Conservation (phyloP, 1,284 basidiomycete species). For the Trametes hirsuta region DNA sequence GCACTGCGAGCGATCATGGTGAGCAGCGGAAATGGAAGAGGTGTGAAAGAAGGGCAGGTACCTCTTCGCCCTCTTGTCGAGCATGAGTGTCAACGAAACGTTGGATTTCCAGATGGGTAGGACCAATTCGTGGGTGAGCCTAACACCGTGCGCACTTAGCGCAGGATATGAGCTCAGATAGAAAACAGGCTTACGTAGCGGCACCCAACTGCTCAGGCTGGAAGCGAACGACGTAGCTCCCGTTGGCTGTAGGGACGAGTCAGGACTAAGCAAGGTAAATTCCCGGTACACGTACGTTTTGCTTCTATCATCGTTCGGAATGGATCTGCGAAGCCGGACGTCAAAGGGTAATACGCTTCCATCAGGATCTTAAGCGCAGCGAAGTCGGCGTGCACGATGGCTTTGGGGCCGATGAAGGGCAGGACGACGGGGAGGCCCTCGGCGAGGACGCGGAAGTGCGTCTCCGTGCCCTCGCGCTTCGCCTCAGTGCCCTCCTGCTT, state of each 20-base stretch:
- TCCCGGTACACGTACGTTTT: constrained; percentile 34
- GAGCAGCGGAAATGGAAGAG: not conserved
- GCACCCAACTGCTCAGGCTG: constrained; percentile 54
- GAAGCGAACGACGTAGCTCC: constrained; percentile 78
- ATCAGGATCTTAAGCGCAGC: constrained; percentile 69
- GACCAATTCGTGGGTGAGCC: constrained; percentile 74
- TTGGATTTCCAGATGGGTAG: constrained; percentile 93
- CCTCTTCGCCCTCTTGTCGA: constrained; percentile 95
- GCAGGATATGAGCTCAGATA: not conserved
- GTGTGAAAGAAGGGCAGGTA: constrained; percentile 35
- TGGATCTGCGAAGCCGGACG: constrained; percentile 57
- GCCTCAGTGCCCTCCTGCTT: constrained; percentile 60
- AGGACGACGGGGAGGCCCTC: constrained; percentile 87
- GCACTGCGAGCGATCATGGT: constrained; percentile 49
- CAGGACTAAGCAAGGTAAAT: not conserved
- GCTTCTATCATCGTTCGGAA: constrained; percentile 55
- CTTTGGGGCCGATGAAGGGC: constrained; percentile 71
- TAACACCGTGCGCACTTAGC: constrained; percentile 33
- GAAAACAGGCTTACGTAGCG: constrained; percentile 49
- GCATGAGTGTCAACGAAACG: constrained; percentile 84
- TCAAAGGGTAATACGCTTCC: constrained; percentile 78
- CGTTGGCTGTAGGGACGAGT: constrained; percentile 49
- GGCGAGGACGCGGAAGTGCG: constrained; percentile 78
- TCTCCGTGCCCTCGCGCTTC: constrained; percentile 46
- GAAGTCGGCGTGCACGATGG: constrained; percentile 67